These are phyloP conservation scores for Lepidopterella palustris DNA, from an alignment of 495 filamentous ascomycete species.

Conservation along the genomic window DNA sequence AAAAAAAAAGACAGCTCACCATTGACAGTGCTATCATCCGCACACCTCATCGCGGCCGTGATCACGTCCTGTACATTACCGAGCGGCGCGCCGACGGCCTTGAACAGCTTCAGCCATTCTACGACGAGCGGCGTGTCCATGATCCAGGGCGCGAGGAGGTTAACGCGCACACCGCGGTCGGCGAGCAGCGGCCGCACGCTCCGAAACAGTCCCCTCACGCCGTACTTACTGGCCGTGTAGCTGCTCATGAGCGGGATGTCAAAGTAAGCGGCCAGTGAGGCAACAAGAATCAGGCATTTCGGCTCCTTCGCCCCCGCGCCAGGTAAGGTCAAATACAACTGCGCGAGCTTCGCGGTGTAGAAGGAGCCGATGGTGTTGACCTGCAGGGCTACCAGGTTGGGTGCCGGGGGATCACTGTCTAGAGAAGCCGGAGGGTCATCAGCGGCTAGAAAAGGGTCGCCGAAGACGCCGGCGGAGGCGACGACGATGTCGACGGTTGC, in stretches of 20 bases:
- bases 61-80: constrained; percentile 16
- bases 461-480: constrained; percentile 17
- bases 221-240: constrained; percentile 15
- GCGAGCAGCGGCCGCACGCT: constrained; percentile 8
- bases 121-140: constrained; percentile 13
- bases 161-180: constrained; percentile 8
- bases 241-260: neutral
- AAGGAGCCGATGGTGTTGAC: constrained; percentile 17
- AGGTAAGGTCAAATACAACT: constrained; percentile 12
- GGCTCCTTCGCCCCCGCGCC: neutral
- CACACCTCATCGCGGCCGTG: constrained; percentile 9
- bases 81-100: neutral
- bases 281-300: constrained; percentile 12
- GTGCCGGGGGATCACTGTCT: constrained; percentile 5
- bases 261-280: constrained; percentile 15
- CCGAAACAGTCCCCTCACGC: constrained; percentile 13
- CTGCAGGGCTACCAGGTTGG: constrained; percentile 2
- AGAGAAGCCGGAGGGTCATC: constrained; percentile 4
- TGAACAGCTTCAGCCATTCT: neutral
- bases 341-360: constrained; percentile 16
- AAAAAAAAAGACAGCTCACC: neutral
- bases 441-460: neutral
- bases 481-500: constrained; percentile 20
- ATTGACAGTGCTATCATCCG: constrained; percentile 4
- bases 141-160: constrained; percentile 18